Base-by-base conservation (phyloP, 1,284 basidiomycete species). In the Megacollybia platyphylla region DNA sequence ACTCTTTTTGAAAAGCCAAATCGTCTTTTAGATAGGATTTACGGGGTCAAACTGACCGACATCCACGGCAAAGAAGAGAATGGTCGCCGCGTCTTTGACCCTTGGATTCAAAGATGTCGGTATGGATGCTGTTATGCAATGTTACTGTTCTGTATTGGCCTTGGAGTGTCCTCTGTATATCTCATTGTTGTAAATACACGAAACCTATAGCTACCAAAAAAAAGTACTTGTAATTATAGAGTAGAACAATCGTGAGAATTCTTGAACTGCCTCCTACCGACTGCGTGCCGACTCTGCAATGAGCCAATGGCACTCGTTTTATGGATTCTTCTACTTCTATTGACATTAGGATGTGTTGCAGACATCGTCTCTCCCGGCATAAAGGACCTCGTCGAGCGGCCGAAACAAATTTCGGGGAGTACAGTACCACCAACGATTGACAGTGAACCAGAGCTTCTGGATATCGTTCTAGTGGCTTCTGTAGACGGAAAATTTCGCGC, bases 401-500 rank as follows among this genome's bases (percentile, higher is more conserved):
- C 36, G 17, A 40, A 26, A 11, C 39, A 40, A n/a, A 20, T n/a
- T 5, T 13, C 18, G n/a, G 24, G n/a, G 26, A 11, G 39, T 34
- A 4, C 31, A 34, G 11, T 7, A 34, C 31, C 31, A 7, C 8
- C 39, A 29, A 40, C 18, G 26, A 11, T 10, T n/a, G 44, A 36
- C 13, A 31, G 67, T 15, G 70, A 78, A 46, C 62, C 79, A 11
- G 68, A 79, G 27, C 64, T 90, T 4, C 60, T 87, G 48, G 82
- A 89, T 54, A 73, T 87, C 36, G 79, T 90, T 38, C 71, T 94
- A 8, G 74, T 90, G 9, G 85, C 90, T 3, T 87, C 87, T 6
- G 76, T 93, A n/a, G 91, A 94, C 59, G 91, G 90, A 18, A 84
- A 80, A 47, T 79, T 94, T 38, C 87, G 91, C 63, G 90, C 87